These are phyloP conservation scores for Punica granatum DNA, from an alignment of 345 rosid genomes.

Conservation along the genomic window DNA sequence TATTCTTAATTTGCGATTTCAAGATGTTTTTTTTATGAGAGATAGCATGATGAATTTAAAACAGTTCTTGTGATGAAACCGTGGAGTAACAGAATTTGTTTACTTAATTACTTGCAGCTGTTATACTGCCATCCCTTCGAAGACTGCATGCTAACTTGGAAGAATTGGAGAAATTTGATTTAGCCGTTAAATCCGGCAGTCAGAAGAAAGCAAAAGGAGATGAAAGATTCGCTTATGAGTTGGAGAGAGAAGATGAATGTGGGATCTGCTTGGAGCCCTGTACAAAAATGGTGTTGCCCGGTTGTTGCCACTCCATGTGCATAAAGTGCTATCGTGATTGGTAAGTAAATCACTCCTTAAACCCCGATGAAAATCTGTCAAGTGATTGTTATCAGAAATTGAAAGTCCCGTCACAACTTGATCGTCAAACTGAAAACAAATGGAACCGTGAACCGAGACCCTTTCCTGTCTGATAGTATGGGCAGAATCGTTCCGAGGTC, in stretches of 20 bases:
- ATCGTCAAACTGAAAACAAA: background rate
- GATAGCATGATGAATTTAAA: background rate
- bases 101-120: constrained; percentile 34
- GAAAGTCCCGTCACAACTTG: background rate
- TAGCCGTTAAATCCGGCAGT: constrained; percentile 16
- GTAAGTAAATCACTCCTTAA: constrained; percentile 22
- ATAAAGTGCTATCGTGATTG: constrained; percentile 92
- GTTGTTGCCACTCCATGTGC: constrained; percentile 94
- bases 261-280: constrained; percentile 98
- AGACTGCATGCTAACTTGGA: constrained; percentile 43
- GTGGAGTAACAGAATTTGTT: background rate
- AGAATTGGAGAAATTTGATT: constrained; percentile 17
- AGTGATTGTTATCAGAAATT: background rate
- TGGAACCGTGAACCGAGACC: background rate
- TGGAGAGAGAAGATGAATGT: constrained; percentile 93
- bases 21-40: too few relatives aligned
- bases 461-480: background rate
- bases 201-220: constrained; percentile 44
- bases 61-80: background rate
- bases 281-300: constrained; percentile 86
- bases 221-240: constrained; percentile 35
- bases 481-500: background rate
- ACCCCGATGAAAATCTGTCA: background rate
- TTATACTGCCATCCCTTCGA: constrained; percentile 80
- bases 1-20: background rate